These are phyloP conservation scores for Grosmannia penicillata DNA, from an alignment of 2,329 filamentous ascomycete genomes.

Conservation along the genomic window DNA sequence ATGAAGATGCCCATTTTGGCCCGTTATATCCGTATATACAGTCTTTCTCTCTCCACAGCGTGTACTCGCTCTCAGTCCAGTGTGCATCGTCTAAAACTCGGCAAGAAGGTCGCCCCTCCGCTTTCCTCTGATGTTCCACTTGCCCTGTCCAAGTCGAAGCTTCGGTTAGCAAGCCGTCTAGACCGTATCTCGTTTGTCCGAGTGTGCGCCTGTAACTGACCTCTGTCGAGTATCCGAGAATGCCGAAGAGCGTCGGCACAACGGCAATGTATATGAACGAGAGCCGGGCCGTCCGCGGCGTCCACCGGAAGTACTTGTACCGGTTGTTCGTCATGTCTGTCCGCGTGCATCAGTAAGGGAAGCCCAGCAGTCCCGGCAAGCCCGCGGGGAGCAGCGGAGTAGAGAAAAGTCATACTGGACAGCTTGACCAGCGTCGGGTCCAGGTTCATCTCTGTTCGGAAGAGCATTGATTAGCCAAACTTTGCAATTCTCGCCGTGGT, in stretches of 20 bases:
- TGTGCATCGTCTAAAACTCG: too few relatives aligned
- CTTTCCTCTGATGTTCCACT: constrained; percentile 76
- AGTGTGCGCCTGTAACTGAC: too few relatives aligned
- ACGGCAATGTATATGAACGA: constrained; percentile 62
- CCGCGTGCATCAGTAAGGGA: not conserved
- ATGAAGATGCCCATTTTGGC: not conserved
- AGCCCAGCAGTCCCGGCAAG: constrained; percentile 7
- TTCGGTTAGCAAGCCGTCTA: too few relatives aligned
- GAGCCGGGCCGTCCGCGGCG: constrained; percentile 63
- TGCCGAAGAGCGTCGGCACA: constrained; percentile 57
- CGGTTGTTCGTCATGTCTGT: constrained; percentile 72
- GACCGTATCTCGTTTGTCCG: too few relatives aligned
- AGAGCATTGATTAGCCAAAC: constrained; percentile 15
- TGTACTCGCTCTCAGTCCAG: too few relatives aligned
- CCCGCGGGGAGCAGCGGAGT: not conserved
- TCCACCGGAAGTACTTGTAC: constrained; percentile 95
- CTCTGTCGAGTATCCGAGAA: constrained; percentile 66
- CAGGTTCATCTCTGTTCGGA: constrained; percentile 24
- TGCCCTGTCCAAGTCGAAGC: constrained; percentile 52
- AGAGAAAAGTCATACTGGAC: constrained; percentile 22
- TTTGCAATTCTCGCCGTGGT: too few relatives aligned
- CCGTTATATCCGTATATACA: constrained; percentile 25
- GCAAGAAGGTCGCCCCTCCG: constrained; percentile 68
- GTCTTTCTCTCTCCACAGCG: constrained; percentile 2
- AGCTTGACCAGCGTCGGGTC: constrained; percentile 33